phyloP scores from a whole-genome alignment of 805 yeast species.

The Saturnispora silvae region DNA sequence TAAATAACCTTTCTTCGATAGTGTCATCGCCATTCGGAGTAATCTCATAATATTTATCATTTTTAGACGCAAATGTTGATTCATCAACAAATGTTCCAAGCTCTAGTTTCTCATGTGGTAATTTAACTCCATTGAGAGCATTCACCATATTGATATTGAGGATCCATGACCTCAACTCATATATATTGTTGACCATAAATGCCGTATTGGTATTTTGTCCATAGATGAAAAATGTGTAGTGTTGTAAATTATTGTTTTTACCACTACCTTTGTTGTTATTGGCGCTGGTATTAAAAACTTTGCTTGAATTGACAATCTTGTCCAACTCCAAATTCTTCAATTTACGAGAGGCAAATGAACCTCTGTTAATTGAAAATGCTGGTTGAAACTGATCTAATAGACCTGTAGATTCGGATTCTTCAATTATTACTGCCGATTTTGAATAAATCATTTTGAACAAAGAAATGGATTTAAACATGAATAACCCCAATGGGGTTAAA shows the following conservation, averaged over 20 bases:
- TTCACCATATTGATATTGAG: slow-evolving; percentile 40
- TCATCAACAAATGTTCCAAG: slow-evolving; percentile 21
- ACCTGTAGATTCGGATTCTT: slow-evolving; percentile 17
- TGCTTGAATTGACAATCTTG: slow-evolving; percentile 12
- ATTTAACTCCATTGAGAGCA: slow-evolving; percentile 30
- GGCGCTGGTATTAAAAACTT: neutral
- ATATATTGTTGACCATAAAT: slow-evolving; percentile 32
- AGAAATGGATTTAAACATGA: slow-evolving; percentile 33
- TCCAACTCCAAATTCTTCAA: slow-evolving; percentile 19
- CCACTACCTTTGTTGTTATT: neutral
- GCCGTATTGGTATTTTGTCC: slow-evolving; percentile 30
- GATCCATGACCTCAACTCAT: slow-evolving; percentile 52
- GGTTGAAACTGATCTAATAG: slow-evolving; percentile 21
- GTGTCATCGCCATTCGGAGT: slow-evolving; percentile 15
- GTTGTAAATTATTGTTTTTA: slow-evolving; percentile 7
- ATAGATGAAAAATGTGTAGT: slow-evolving; percentile 29
- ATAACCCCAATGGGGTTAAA: slow-evolving; percentile 40
- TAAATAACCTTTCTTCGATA: slow-evolving; percentile 26
- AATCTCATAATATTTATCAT: slow-evolving; percentile 14
- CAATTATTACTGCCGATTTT: slow-evolving; percentile 19
- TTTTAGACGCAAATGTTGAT: slow-evolving; percentile 11
- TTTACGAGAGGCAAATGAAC: slow-evolving; percentile 23
- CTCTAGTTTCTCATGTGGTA: slow-evolving; percentile 15
- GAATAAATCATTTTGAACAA: slow-evolving; percentile 25
- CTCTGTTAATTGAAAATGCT: slow-evolving; percentile 16